A percentile compares a stretch with the other conserved stretches of the same genome.
phyloP scores from a whole-genome alignment of 2,329 filamentous ascomycete genomes.

The Parastagonospora avenae region DNA sequence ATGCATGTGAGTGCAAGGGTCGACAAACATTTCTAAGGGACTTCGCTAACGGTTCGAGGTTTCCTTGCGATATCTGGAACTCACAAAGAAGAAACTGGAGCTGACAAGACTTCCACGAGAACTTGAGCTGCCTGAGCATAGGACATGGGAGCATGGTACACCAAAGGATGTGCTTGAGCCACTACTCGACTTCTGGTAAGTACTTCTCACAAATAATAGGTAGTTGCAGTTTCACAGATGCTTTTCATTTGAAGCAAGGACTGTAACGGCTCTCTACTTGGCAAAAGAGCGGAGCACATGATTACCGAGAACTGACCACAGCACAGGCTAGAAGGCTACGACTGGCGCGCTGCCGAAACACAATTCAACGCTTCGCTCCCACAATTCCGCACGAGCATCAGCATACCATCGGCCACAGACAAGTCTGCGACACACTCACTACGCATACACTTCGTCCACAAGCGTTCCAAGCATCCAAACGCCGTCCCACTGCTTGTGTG shows the following conservation, averaged over 20 bases:
- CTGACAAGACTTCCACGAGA: conserved; percentile 69
- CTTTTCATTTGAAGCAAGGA: too few species aligned
- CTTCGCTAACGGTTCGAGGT: conserved; percentile 52
- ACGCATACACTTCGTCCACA: conserved; percentile 70
- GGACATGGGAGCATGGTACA: conserved; percentile 60
- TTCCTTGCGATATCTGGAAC: conserved; percentile 68
- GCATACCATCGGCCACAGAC: conserved; percentile 29
- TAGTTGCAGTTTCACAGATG: background rate
- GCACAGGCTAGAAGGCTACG: conserved; percentile 65
- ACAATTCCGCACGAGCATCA: conserved; percentile 66
- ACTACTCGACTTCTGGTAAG: conserved; percentile 67
- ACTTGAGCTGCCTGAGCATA: conserved; percentile 53
- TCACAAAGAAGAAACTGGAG: conserved; percentile 71
- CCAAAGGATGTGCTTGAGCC: conserved; percentile 67
- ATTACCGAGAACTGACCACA: background rate
- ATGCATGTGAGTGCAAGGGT: conserved; percentile 37
- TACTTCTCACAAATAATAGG: conserved; percentile 11
- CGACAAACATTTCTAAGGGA: background rate
- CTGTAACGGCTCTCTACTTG: background rate
- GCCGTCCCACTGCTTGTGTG: conserved; percentile 69
- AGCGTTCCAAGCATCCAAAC: conserved; percentile 57
- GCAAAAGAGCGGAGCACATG: background rate
- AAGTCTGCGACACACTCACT: conserved; percentile 41
- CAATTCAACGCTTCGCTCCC: conserved; percentile 64
- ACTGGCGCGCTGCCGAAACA: conserved; percentile 66